Evolutionary conservation across 306 rosid species (phyloP).

Genomic region (Herpetospermum pedunculosum): DNA sequence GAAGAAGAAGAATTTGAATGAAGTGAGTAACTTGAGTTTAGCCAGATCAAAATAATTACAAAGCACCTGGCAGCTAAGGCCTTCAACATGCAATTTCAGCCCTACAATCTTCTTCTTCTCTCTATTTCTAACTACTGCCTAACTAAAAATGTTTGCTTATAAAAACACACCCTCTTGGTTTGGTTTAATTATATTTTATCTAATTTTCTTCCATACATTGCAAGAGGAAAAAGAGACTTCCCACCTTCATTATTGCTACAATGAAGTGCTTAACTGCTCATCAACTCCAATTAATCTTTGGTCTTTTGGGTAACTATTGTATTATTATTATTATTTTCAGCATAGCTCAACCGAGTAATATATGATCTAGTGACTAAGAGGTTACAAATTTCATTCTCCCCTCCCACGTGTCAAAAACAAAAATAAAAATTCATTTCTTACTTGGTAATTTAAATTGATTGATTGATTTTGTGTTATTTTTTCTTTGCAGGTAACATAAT

Average conservation of each 20-base stretch:
- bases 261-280: constrained; percentile 20
- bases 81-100: too few relatives aligned
- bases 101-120: neutral
- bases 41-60: neutral
- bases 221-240: neutral
- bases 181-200: neutral
- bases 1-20: neutral
- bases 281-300: constrained; percentile 39
- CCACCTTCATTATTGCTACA: neutral
- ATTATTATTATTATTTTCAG: neutral
- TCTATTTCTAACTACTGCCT: neutral
- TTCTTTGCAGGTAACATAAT: constrained; percentile 44
- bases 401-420: too few relatives aligned
- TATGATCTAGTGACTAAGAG: too few relatives aligned
- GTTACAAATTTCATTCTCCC: too few relatives aligned
- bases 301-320: constrained; percentile 35
- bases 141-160: neutral
- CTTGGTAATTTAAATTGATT: neutral
- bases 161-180: neutral
- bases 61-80: neutral
- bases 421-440: too few relatives aligned
- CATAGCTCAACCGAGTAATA: too few relatives aligned
- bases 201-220: neutral
- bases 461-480: neutral
- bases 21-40: neutral